Evolutionary conservation across 2,329 filamentous ascomycete genomes (phyloP).

Genomic region (Podosphaera xanthii): DNA sequence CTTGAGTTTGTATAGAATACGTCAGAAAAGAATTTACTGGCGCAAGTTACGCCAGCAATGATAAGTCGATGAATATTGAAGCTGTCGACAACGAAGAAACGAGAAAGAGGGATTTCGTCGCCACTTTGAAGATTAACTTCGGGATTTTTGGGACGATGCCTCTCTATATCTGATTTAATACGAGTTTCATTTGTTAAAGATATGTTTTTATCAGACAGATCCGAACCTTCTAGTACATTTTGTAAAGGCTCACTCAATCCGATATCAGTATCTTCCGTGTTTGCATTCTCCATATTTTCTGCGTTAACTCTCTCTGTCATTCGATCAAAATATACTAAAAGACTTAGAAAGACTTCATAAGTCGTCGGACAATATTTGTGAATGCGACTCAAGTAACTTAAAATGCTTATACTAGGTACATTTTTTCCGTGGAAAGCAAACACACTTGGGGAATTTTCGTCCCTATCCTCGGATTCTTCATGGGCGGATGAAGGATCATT

Average conservation of each 20-base stretch:
- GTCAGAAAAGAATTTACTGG: slow-evolving; percentile 97
- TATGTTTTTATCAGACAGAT: slow-evolving; percentile 13
- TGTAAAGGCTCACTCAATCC: slow-evolving; percentile 12
- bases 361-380: slow-evolving; percentile 98
- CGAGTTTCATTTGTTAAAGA: slow-evolving; percentile 12
- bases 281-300: slow-evolving; percentile 44
- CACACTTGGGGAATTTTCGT: slow-evolving; percentile 46
- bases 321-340: slow-evolving; percentile 92
- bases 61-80: slow-evolving; percentile 96
- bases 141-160: slow-evolving; percentile 12
- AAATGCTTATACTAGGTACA: slow-evolving; percentile 84
- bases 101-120: slow-evolving; percentile 23
- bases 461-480: slow-evolving; percentile 30
- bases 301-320: slow-evolving; percentile 95
- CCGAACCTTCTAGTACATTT: slow-evolving; percentile 14
- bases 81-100: slow-evolving; percentile 89
- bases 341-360: slow-evolving; percentile 87
- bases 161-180: slow-evolving; percentile 10
- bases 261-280: slow-evolving; percentile 16
- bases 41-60: slow-evolving; percentile 91
- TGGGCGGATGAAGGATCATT: slow-evolving; percentile 40
- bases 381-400: slow-evolving; percentile 86
- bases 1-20: slow-evolving; percentile 98
- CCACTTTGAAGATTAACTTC: slow-evolving; percentile 8
- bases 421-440: slow-evolving; percentile 97